A percentile compares a stretch with the other conserved stretches of the same genome.
These are phyloP conservation scores for Diaporthe ilicicola DNA, from an alignment of 2,329 filamentous ascomycete species.

Conservation along the genomic window DNA sequence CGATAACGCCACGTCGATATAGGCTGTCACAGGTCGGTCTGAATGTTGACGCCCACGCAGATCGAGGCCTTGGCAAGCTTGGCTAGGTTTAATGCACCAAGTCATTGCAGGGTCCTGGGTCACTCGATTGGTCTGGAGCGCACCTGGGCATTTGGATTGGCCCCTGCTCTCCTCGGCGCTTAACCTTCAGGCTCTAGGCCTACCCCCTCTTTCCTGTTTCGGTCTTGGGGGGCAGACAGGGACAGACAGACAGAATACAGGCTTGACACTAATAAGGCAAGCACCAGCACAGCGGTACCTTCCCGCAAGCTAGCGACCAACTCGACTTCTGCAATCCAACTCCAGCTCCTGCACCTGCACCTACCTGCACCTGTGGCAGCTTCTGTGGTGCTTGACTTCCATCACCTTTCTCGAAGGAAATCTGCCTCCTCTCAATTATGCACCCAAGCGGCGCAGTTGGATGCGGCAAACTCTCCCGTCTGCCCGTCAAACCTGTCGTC, in stretches of 20 bases:
- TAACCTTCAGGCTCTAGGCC: conserved; percentile 37
- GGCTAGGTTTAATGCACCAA: conserved; percentile 48
- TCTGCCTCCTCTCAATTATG: background rate
- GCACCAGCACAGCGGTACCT: conserved; percentile 20
- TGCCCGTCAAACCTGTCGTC: background rate
- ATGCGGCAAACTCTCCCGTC: background rate
- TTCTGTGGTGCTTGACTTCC: background rate
- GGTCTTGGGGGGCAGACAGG: background rate
- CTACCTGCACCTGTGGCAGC: background rate
- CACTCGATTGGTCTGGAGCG: conserved; percentile 47
- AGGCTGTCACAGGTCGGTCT: conserved; percentile 38
- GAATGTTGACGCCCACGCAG: conserved; percentile 23
- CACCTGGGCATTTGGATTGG: conserved; percentile 34
- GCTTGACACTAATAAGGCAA: conserved; percentile 1
- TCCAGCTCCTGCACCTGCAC: background rate
- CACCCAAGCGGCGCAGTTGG: background rate
- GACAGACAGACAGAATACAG: background rate
- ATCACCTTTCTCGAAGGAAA: conserved; percentile 13
- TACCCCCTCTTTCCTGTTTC: conserved; percentile 23
- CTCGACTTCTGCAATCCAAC: background rate
- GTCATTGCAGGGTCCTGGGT: conserved; percentile 48
- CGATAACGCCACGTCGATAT: conserved; percentile 17
- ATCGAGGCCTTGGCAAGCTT: conserved; percentile 33
- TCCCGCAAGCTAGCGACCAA: conserved; percentile 7
- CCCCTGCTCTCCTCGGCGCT: conserved; percentile 48